Evolutionary conservation across 1,139 yeast species (phyloP), one percentile per base, ranked within the genome.

Genomic region (Neolecta irregularis): DNA sequence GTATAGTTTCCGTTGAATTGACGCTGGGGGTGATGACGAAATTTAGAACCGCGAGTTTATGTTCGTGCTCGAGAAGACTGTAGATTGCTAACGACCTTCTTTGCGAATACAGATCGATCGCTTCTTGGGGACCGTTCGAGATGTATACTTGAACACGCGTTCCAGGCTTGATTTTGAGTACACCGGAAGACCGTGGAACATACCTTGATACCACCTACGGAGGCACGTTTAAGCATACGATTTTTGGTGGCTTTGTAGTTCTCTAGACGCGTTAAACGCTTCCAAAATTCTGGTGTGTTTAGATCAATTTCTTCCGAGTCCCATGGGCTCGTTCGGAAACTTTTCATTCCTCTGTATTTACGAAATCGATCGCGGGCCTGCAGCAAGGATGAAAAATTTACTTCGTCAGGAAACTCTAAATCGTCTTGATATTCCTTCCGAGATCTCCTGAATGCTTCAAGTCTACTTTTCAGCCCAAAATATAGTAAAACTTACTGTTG

Each of bases 351-450:
- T 54, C 96, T 68, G 56, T 81, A 88, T 41, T 81, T 68, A 24
- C 64, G 57, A 41, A 88, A 62, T 43, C 80, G 67, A 45, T 81
- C 83, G 47, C 67, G 69, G 9, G 80, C 98, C 7, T 77, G 67
- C 46, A 69, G 83, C 4, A 58, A 52, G 21, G 96, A 95, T 37
- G 66, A 69, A 33, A 88, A 60, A 54, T 91, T 96, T 38, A 85
- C 59, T 57, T 91, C 98, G 57, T 91, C 99, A 0, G 98, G 96
- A 62, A 83, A 88, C 48, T 88, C 94, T 30, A 73, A 65, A 52
- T 88, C 95, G 35, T 83, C 43, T 15, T 25, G 18, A n/a, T 17
- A 16, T 7, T 36, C 95, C 42, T 68, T 68, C 44, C 75, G 93
- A 40, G 70, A 57, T 30, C 65, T 64, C 50, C 93, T 70, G 57